phyloP scores from a whole-genome alignment of 257 asterid genomes.

The Fraxinus pennsylvanica region DNA sequence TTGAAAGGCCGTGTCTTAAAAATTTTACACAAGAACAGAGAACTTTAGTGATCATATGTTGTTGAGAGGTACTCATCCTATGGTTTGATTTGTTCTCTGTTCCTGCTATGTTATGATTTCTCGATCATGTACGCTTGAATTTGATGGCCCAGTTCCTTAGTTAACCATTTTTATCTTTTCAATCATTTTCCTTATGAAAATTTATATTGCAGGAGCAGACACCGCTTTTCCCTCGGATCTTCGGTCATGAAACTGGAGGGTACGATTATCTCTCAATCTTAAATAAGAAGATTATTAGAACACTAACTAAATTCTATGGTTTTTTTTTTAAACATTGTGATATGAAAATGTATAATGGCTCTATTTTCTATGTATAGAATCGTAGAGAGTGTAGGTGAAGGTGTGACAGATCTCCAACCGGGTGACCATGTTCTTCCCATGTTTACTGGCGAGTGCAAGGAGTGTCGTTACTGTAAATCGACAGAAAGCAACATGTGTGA shows the following conservation, averaged over 20 bases:
- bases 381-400: slow-evolving; percentile 87
- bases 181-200: background rate
- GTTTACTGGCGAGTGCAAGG: slow-evolving; percentile 83
- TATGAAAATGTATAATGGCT: background rate
- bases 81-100: background rate
- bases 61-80: background rate
- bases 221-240: slow-evolving; percentile 71
- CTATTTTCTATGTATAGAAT: slow-evolving; percentile 36
- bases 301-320: background rate
- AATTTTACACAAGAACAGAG: background rate
- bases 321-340: background rate
- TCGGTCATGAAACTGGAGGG: slow-evolving; percentile 93
- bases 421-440: slow-evolving; percentile 88
- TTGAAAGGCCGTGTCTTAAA: background rate
- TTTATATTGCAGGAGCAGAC: slow-evolving; percentile 53
- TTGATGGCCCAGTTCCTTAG: background rate
- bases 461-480: slow-evolving; percentile 72
- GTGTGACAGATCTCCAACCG: slow-evolving; percentile 59
- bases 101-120: background rate
- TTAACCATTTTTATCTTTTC: background rate
- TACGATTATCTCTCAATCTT: slow-evolving; percentile 24
- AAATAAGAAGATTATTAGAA: background rate
- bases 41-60: background rate
- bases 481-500: slow-evolving; percentile 74
- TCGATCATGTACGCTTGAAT: background rate